Conservation (phyloP, 306 rosid species). For the Citrullus colocynthis region DNA sequence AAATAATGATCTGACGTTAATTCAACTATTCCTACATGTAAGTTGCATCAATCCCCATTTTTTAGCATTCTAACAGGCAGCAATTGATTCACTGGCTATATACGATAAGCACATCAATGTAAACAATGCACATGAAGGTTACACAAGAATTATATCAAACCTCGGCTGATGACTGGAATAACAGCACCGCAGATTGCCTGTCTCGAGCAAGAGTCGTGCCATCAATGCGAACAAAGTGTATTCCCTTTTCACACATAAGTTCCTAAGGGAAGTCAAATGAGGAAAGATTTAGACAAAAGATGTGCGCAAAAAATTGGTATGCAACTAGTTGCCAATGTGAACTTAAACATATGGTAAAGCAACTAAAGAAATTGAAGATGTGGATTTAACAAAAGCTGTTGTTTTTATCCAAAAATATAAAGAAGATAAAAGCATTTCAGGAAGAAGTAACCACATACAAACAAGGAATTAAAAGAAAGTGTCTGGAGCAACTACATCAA, state of each 20-base stretch:
- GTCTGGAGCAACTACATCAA: neutral
- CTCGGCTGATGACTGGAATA: conserved; percentile 63
- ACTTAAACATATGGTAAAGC: neutral
- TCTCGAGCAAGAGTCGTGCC: conserved; percentile 85
- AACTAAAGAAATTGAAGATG: neutral
- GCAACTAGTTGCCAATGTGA: neutral
- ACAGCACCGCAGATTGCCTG: conserved; percentile 64
- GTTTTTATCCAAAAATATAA: neutral
- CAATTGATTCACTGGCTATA: neutral
- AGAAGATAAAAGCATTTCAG: neutral
- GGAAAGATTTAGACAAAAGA: neutral
- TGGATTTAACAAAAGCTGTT: neutral
- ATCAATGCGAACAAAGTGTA: conserved; percentile 75
- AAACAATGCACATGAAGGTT: neutral
- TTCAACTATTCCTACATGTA: neutral
- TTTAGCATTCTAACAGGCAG: neutral
- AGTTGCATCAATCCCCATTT: neutral
- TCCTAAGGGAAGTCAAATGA: conserved; percentile 31
- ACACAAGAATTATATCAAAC: conserved; percentile 19
- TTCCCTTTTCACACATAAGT: conserved; percentile 64
- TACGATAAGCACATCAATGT: neutral
- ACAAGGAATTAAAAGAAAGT: neutral
- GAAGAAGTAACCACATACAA: neutral
- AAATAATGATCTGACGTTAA: neutral
- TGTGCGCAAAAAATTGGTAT: neutral